Percentiles rank a stretch among this genome's conserved stretches.
Conservation (phyloP, 108 stramenopile genomes). For the Seminavis robusta region DNA sequence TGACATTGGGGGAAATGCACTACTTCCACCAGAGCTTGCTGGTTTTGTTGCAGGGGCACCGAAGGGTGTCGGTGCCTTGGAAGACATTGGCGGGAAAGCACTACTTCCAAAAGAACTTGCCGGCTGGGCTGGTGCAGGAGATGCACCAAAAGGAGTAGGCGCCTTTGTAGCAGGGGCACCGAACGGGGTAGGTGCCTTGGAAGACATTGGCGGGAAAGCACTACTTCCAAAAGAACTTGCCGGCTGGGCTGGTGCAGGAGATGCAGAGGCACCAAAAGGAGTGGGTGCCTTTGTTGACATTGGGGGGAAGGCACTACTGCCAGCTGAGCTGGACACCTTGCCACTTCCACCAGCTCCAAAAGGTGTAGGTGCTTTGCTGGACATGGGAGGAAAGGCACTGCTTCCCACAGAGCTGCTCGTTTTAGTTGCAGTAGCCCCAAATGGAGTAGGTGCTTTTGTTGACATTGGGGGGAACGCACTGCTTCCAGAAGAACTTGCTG, state of each 20-base stretch:
- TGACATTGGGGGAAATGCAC: slow-evolving; percentile 45
- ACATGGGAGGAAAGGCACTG: slow-evolving; percentile 56
- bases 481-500: slow-evolving; percentile 14
- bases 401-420: background rate
- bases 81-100: slow-evolving; percentile 32
- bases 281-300: slow-evolving; percentile 33
- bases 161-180: background rate
- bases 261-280: background rate
- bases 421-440: slow-evolving; percentile 9
- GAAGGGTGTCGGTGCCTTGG: slow-evolving; percentile 17
- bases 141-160: slow-evolving; percentile 2
- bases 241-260: slow-evolving; percentile 4
- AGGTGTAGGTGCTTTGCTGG: slow-evolving; percentile 52
- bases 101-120: slow-evolving; percentile 23
- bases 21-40: slow-evolving; percentile 5
- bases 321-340: too few relatives aligned
- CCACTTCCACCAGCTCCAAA: slow-evolving; percentile 8
- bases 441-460: slow-evolving; percentile 39
- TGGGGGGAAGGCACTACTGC: slow-evolving; percentile 37
- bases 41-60: slow-evolving; percentile 3
- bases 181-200: slow-evolving; percentile 15
- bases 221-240: background rate
- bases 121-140: slow-evolving; percentile 47
- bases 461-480: slow-evolving; percentile 59
- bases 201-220: slow-evolving; percentile 56